These are phyloP conservation scores for Lagerstroemia speciosa DNA, from an alignment of 345 rosid species.

Conservation along the genomic window DNA sequence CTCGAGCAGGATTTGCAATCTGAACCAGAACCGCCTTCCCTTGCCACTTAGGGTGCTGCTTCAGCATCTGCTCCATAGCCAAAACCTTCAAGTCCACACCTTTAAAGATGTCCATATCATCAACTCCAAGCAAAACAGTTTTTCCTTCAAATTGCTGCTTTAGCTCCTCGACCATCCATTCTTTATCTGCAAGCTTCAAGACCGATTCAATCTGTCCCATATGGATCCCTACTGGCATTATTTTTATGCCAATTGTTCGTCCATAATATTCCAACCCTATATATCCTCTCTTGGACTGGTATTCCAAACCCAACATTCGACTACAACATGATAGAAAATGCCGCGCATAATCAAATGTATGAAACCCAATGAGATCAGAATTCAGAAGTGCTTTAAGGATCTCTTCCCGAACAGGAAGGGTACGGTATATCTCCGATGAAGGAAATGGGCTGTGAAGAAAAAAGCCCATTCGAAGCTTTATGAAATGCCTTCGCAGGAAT, in stretches of 20 bases:
- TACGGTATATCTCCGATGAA: slow-evolving; percentile 69
- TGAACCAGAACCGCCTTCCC: slow-evolving; percentile 65
- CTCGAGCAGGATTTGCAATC: slow-evolving; percentile 67
- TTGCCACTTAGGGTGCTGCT: slow-evolving; percentile 64
- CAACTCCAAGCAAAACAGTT: slow-evolving; percentile 63
- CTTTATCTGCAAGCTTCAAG: slow-evolving; percentile 53
- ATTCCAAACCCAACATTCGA: slow-evolving; percentile 61
- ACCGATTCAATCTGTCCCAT: slow-evolving; percentile 71
- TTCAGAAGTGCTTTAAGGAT: slow-evolving; percentile 62
- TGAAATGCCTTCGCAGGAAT: slow-evolving; percentile 57
- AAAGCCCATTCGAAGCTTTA: slow-evolving; percentile 65
- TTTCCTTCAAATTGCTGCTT: slow-evolving; percentile 64
- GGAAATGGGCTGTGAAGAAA: slow-evolving; percentile 76
- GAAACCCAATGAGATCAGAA: slow-evolving; percentile 67
- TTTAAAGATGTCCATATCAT: slow-evolving; percentile 78
- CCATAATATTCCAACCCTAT: slow-evolving; percentile 72
- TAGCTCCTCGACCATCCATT: slow-evolving; percentile 70
- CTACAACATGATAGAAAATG: slow-evolving; percentile 78
- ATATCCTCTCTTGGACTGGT: slow-evolving; percentile 71
- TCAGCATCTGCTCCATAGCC: slow-evolving; percentile 72
- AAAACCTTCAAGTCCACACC: slow-evolving; percentile 63
- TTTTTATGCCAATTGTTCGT: slow-evolving; percentile 66
- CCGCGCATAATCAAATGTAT: slow-evolving; percentile 89
- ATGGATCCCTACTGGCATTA: slow-evolving; percentile 77
- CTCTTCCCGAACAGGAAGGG: slow-evolving; percentile 70